Conservation (phyloP, 2,329 filamentous ascomycete genomes). For the Fusarium oligoseptatum region DNA sequence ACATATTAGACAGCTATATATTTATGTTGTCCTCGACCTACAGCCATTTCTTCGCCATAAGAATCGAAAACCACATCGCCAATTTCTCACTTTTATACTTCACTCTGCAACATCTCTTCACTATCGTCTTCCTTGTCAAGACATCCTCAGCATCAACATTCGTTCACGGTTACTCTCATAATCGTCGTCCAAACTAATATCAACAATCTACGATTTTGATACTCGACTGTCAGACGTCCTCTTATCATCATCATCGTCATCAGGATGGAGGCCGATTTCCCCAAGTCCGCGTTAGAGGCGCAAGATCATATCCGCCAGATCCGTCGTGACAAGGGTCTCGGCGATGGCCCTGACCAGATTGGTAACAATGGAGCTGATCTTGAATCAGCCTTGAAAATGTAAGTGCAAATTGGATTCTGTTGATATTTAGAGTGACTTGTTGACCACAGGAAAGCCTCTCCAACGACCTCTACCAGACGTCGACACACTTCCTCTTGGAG, state of each 20-base stretch:
- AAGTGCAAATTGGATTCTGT: background rate
- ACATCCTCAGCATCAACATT: background rate
- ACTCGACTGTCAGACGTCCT: background rate
- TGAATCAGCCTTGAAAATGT: conserved; percentile 15
- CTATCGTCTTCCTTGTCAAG: background rate
- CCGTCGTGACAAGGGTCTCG: conserved; percentile 10
- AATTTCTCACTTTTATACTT: background rate
- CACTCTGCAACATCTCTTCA: background rate
- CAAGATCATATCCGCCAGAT: conserved; percentile 12
- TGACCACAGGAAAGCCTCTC: conserved; percentile 29
- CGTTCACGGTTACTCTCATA: background rate
- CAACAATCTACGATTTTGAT: background rate
- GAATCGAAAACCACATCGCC: background rate
- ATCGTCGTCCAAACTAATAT: background rate
- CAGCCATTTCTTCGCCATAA: background rate
- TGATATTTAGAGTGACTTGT: background rate
- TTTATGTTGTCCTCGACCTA: background rate
- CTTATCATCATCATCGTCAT: background rate
- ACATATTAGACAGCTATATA: background rate
- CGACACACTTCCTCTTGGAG: conserved; percentile 55
- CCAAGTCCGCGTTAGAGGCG: conserved; percentile 5
- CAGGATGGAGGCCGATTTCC: background rate
- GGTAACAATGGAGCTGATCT: conserved; percentile 17
- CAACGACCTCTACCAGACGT: conserved; percentile 50
- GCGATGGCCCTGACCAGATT: conserved; percentile 9